Evolutionary conservation across 2,329 filamentous ascomycete species (phyloP), one percentile per base, ranked within the genome.

Genomic region (Neopestalotiopsis rosae): DNA sequence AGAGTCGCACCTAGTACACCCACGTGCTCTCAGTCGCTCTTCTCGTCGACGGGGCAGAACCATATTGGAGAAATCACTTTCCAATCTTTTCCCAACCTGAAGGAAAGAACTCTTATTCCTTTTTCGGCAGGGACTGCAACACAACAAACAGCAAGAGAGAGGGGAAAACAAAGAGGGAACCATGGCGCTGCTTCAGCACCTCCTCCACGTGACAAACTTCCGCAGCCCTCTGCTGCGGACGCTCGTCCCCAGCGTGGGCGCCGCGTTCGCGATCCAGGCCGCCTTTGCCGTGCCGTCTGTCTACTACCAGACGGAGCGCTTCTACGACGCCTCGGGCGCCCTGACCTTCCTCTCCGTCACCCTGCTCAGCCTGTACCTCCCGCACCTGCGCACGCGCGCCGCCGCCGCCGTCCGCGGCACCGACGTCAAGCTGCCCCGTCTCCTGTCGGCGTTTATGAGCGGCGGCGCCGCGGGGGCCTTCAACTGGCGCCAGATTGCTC

Each of bases 291-390:
- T 90, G 1, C 91, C 91, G 5, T 91, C 89, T 5, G 88, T 91
- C 70, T 71, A 85, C 32, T 81, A 83, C 40, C 85, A 89, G 74
- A 87, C 88, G 6, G 91, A 93, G 75, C 86, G 88, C 49, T 91
- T 91, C 82, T 93, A 91, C 77, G 91, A 93, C 76, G 78, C 91
- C 62, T 90, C 89, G 1, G 91, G 91, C 62, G 90, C 89, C 14
- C 75, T 91, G 40, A 92, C 90, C 2, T 91, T 91, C 75, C 83
- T 92, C 49, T 88, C 88, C 67, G 90, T 90, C 76, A 89, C 88
- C 14, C 86, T 88, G 0, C 78, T 92, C 34, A 89, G 86, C 69
- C 81, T 92, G 17, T 89, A 88, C 71, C 81, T 92, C 17, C 90
- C 90, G 0, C 84, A 85, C 3, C 79, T 91, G 67, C 83, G 89